Evolutionary conservation across 306 rosid species (phyloP).

Genomic region (Fragaria ananassa): DNA sequence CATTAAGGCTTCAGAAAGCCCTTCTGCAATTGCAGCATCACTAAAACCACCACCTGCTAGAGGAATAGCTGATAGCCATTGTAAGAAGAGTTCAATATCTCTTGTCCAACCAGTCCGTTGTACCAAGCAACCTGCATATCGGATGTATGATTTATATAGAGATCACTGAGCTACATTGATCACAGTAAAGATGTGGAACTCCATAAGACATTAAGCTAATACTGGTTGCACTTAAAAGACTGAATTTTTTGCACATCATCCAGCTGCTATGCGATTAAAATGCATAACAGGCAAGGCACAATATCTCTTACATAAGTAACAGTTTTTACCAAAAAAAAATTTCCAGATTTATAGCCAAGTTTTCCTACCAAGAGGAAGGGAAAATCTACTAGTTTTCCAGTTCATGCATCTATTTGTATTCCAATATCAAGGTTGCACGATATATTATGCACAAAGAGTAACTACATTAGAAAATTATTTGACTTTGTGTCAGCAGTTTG

Average conservation of each 20-base stretch:
- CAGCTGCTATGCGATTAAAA: neutral
- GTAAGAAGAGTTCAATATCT: constrained; percentile 66
- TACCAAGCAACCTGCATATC: constrained; percentile 67
- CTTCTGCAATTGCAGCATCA: constrained; percentile 97
- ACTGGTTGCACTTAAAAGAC: neutral
- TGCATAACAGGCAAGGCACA: neutral
- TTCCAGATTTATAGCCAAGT: neutral
- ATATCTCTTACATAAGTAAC: neutral
- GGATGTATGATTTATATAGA: constrained; percentile 14
- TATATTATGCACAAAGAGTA: neutral
- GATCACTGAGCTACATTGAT: neutral
- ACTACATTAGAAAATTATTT: neutral
- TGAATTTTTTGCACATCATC: neutral
- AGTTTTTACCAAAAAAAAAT: neutral
- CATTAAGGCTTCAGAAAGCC: constrained; percentile 95
- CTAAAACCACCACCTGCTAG: constrained; percentile 87
- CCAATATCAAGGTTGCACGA: neutral
- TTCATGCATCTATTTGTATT: neutral
- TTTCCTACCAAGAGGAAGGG: constrained; percentile 1
- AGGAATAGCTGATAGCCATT: constrained; percentile 75
- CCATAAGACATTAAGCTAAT: neutral
- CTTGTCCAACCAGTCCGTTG: constrained; percentile 91
- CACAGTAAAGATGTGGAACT: neutral
- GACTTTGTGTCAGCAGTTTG: neutral
- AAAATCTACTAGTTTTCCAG: neutral